Base-by-base conservation (phyloP, 306 rosid species). In the Gastrolobium villosum region DNA sequence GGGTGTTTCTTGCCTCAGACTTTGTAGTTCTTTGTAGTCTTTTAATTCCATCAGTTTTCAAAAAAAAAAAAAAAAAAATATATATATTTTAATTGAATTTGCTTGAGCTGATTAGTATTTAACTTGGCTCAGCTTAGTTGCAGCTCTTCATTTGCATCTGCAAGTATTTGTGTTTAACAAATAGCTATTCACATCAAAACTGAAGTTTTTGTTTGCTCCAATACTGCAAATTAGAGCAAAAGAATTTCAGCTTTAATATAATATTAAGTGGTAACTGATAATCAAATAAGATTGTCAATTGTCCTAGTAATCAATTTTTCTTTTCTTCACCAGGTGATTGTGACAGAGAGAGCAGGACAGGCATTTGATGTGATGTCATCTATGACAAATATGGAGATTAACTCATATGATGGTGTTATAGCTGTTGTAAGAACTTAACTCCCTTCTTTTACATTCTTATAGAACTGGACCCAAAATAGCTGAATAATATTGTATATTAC, bases 341-440 rank as follows among this genome's bases (percentile, higher is more conserved):
- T 94, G 87, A 92, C 97, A 9, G 86, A 90, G 84, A 91, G 89
- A 89, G 93, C 97, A 44, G 93, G 97, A 30, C 94, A 94, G 9
- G 99, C 97, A 64, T 87, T 83, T 82, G 89, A 88, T 86, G 75
- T 74, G 84, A 92, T 94, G 93, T 85, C 87, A 48, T 88, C 95
- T 54, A 83, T 80, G 35, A 73, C 89, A 77, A 85, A 86, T 77
- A 57, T 46, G 83, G 97, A 94, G 77, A 95, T 94, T 73, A 82
- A 81, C 64, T 79, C 86, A n/a, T 94, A 87, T 79, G 97, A 94
- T 72, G 99, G 99, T 80, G 96, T 89, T 62, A 76, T 94, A 65
- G 88, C 93, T 49, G 91, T 94, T 83, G 99, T 94, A 89, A 88
- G 99, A 84, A 82, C 81, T 73, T 71, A 61, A 69, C 73, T 81